Conservation (phyloP, 768 basidiomycete species). For the Sutorius australiensis region DNA sequence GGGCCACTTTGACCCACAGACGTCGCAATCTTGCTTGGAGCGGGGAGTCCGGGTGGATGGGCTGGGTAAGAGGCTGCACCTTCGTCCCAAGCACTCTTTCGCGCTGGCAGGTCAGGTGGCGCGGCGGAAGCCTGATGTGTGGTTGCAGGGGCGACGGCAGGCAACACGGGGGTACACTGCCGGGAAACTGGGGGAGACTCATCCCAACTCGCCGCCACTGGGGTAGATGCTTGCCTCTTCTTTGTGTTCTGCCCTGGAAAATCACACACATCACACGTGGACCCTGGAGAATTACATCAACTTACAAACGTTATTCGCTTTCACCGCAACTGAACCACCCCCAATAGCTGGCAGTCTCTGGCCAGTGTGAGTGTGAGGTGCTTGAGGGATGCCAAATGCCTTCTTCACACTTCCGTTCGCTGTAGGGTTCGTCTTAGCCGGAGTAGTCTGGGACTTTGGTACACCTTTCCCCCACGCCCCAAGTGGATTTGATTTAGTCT, state of each 20-base stretch:
- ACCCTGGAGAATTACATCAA: neutral
- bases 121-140: constrained; percentile 2
- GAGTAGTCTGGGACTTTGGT: constrained; percentile 6
- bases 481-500: neutral
- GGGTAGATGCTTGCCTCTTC: neutral
- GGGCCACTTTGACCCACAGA: neutral
- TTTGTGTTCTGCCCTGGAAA: constrained; percentile 16
- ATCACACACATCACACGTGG: neutral
- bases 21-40: neutral
- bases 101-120: constrained; percentile 11
- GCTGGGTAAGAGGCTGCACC: constrained; percentile 6
- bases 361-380: neutral
- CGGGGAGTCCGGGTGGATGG: constrained; percentile 12
- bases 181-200: constrained; percentile 15
- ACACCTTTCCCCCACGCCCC: constrained; percentile 20
- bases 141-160: constrained; percentile 1
- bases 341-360: constrained; percentile 25
- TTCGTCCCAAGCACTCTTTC: constrained; percentile 10
- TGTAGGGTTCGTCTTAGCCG: constrained; percentile 10
- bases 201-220: constrained; percentile 19
- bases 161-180: constrained; percentile 12
- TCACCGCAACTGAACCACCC: constrained; percentile 25
- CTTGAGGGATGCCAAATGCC: constrained; percentile 4
- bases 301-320: constrained; percentile 29
- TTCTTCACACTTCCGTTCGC: constrained; percentile 24